Evolutionary conservation across 2,329 filamentous ascomycete species (phyloP).

Genomic region (Xylariaceae sp.): DNA sequence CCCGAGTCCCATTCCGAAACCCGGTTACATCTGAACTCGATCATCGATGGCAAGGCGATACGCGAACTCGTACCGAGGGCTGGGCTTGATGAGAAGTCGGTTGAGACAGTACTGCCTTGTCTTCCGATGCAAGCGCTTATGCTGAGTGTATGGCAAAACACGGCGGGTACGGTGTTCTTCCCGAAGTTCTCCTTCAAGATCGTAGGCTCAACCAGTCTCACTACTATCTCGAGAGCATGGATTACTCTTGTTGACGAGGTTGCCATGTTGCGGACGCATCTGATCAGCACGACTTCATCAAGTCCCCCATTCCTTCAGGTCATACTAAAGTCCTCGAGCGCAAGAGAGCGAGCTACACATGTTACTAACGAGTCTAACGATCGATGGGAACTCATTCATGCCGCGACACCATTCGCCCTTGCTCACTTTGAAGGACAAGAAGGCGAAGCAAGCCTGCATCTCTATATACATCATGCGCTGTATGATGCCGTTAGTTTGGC

Average conservation of each 20-base stretch:
- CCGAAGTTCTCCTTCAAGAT: slow-evolving; percentile 63
- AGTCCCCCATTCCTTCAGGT: slow-evolving; percentile 58
- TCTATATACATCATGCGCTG: slow-evolving; percentile 76
- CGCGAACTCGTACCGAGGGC: slow-evolving; percentile 35
- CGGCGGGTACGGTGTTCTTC: slow-evolving; percentile 63
- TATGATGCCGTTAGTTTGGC: slow-evolving; percentile 82
- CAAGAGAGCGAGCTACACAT: slow-evolving; percentile 28
- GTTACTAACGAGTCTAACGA: slow-evolving; percentile 17
- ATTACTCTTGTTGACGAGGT: slow-evolving; percentile 46
- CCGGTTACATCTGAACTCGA: slow-evolving; percentile 11
- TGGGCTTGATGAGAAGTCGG: slow-evolving; percentile 38
- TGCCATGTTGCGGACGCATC: slow-evolving; percentile 64
- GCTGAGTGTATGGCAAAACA: slow-evolving; percentile 69
- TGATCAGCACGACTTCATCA: slow-evolving; percentile 47
- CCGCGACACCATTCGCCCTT: slow-evolving; percentile 25
- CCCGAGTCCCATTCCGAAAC: not conserved
- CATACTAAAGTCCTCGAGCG: slow-evolving; percentile 40
- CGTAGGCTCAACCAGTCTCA: slow-evolving; percentile 33
- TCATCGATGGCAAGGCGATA: slow-evolving; percentile 37
- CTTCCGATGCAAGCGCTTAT: slow-evolving; percentile 77
- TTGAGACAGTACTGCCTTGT: slow-evolving; percentile 60
- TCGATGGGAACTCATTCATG: slow-evolving; percentile 23
- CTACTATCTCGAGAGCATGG: slow-evolving; percentile 57
- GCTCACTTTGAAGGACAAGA: slow-evolving; percentile 21
- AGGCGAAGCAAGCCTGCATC: slow-evolving; percentile 36